These are phyloP conservation scores for Penicillium riverlandense DNA, from an alignment of 495 filamentous ascomycete species.

Conservation along the genomic window DNA sequence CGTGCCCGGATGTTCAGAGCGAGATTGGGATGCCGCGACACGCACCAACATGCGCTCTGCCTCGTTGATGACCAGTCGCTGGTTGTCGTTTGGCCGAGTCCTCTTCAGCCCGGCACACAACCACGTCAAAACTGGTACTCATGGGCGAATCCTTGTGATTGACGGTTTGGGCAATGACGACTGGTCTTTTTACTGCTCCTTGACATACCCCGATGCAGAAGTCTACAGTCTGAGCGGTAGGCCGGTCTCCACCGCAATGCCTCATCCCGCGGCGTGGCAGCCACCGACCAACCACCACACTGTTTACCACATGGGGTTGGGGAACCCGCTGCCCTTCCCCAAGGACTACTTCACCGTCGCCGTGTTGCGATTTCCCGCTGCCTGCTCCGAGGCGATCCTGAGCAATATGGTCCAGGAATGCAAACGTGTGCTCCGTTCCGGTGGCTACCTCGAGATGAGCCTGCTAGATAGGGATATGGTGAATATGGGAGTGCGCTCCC, in stretches of 20 bases:
- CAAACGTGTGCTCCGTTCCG: conserved; percentile 82
- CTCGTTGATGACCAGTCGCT: conserved; percentile 69
- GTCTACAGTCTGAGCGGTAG: conserved; percentile 64
- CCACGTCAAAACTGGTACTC: conserved; percentile 56
- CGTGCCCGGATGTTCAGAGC: conserved; percentile 41
- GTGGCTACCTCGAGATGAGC: conserved; percentile 82
- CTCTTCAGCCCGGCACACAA: conserved; percentile 89
- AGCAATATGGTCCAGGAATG: conserved; percentile 78
- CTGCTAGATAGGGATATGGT: conserved; percentile 81
- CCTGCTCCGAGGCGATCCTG: conserved; percentile 65
- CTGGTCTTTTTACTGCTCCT: conserved; percentile 95
- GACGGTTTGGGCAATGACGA: conserved; percentile 90
- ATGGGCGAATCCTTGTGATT: conserved; percentile 70
- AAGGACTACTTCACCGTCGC: conserved; percentile 76
- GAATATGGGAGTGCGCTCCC: conserved; percentile 72
- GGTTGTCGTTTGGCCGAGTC: conserved; percentile 92
- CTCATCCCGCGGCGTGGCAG: conserved; percentile 38
- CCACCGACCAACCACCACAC: conserved; percentile 82
- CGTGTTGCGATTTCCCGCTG: conserved; percentile 82
- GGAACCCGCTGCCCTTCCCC: conserved; percentile 76
- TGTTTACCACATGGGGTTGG: conserved; percentile 61
- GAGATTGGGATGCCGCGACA: conserved; percentile 55
- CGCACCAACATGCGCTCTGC: conserved; percentile 80
- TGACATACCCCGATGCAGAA: conserved; percentile 79
- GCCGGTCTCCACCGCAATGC: conserved; percentile 22